Percentiles rank a stretch among this genome's conserved stretches.
Evolutionary conservation across 2,329 filamentous ascomycete species (phyloP).

Genomic region (Xylaria sp.): DNA sequence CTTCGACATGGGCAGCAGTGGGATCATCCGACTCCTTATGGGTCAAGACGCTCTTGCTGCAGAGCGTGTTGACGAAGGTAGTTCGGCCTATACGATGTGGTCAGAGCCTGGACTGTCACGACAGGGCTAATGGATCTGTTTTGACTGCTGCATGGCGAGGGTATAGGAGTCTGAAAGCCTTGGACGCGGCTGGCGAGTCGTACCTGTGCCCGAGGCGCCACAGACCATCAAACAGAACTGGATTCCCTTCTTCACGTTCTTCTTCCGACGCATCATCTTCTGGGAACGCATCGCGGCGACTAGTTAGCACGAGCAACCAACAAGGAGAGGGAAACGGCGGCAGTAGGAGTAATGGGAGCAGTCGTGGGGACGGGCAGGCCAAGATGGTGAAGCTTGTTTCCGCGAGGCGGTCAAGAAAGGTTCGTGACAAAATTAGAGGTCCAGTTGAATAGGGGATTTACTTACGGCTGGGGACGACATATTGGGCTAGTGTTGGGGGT

Average conservation of each 20-base stretch:
- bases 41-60: constrained; percentile 89
- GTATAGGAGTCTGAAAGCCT: constrained; percentile 11
- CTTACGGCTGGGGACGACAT: constrained; percentile 54
- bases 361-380: constrained; percentile 15
- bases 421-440: constrained; percentile 36
- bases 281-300: constrained; percentile 55
- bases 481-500: constrained; percentile 49
- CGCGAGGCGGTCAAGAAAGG: constrained; percentile 39
- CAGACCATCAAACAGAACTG: constrained; percentile 99
- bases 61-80: constrained; percentile 99
- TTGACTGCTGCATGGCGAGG: constrained; percentile 13
- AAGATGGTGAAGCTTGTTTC: constrained; percentile 20
- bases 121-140: constrained; percentile 17
- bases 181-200: constrained; percentile 50
- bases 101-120: constrained; percentile 20
- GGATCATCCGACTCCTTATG: constrained; percentile 96
- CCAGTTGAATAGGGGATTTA: constrained; percentile 45
- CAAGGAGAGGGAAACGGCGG: background rate
- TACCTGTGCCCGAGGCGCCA: constrained; percentile 98
- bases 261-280: constrained; percentile 99
- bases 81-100: constrained; percentile 77
- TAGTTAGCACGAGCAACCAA: constrained; percentile 39
- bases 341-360: background rate
- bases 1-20: constrained; percentile 87
- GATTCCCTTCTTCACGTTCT: constrained; percentile 99